Base-by-base conservation (phyloP, 306 rosid genomes). In the Benincasa hispida region DNA sequence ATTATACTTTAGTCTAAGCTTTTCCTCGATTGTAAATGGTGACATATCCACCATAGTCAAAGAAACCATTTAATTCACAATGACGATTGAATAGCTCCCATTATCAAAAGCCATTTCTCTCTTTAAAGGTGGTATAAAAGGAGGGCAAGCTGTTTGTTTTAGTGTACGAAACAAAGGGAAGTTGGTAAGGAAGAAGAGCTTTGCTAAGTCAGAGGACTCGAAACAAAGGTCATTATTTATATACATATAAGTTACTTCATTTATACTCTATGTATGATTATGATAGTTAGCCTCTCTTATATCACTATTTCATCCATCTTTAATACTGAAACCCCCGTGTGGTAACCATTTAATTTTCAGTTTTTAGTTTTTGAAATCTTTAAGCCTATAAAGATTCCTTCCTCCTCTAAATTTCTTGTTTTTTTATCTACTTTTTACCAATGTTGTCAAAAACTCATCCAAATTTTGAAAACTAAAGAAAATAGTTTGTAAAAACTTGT, bases 121-220 rank as follows among this genome's bases (percentile, higher is more conserved):
- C 60, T 72, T 19, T 72, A 72, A 19, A 72, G 24, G 28, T 48
- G 47, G 76, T 72, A 72, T 72, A 72, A 72, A 51, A 51, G 76
- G 60, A 48, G 61, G 22, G 47, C 28, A 4, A 9, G 61, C 28
- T 72, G 61, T 30, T 30, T 72, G 22, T 72, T 63, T 48, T 19
- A 27, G 76, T 50, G 59, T 5, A 51, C 42, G 42, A 72, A 62
- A 51, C 42, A 28, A 72, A 28, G 28, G 27, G 21, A 50, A 48
- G 76, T 72, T 72, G 60, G 76, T 51, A 19, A 19, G 76, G 76
- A 68, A 24, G 74, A 72, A 51, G 42, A 48, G 76, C 12, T 47
- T 27, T 27, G 76, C 61, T 51, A 18, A 72, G 76, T 28, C 10
- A 51, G 76, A 51, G 60, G 15, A 51, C 61, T 51, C 76, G 28